phyloP scores from a whole-genome alignment of 345 rosid species.

The Crucihimalaya himalaica region DNA sequence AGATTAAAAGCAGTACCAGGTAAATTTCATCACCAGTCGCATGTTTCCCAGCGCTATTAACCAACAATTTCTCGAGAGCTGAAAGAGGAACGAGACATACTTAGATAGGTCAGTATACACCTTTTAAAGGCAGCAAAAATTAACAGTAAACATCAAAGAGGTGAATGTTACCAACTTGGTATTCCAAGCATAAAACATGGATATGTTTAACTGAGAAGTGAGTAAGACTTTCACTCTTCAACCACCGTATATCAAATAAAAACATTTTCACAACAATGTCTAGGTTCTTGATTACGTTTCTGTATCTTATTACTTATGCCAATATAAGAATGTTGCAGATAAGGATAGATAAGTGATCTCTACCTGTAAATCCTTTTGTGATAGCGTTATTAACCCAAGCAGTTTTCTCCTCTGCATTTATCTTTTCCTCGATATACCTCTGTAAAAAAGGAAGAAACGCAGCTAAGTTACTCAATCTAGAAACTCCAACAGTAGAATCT shows the following conservation, averaged over 20 bases:
- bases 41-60: slow-evolving; percentile 62
- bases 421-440: slow-evolving; percentile 63
- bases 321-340: background rate
- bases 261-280: background rate
- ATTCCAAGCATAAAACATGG: background rate
- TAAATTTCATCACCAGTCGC: slow-evolving; percentile 76
- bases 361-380: slow-evolving; percentile 76
- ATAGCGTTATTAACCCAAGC: slow-evolving; percentile 58
- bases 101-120: background rate
- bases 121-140: background rate
- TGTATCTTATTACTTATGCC: background rate
- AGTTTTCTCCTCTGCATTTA: slow-evolving; percentile 48
- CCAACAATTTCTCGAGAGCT: slow-evolving; percentile 76
- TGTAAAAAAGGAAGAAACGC: slow-evolving; percentile 23
- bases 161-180: background rate
- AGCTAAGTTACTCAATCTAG: background rate
- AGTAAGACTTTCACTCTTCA: background rate
- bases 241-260: background rate
- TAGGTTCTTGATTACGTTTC: background rate
- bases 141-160: background rate
- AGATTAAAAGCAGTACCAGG: slow-evolving; percentile 48
- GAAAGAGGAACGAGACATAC: slow-evolving; percentile 34
- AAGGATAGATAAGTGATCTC: background rate
- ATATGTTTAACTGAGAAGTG: background rate
- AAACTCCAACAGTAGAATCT: background rate